These are phyloP conservation scores for Diaporthe sp. DNA, from an alignment of 2,329 filamentous ascomycete species.

Conservation along the genomic window DNA sequence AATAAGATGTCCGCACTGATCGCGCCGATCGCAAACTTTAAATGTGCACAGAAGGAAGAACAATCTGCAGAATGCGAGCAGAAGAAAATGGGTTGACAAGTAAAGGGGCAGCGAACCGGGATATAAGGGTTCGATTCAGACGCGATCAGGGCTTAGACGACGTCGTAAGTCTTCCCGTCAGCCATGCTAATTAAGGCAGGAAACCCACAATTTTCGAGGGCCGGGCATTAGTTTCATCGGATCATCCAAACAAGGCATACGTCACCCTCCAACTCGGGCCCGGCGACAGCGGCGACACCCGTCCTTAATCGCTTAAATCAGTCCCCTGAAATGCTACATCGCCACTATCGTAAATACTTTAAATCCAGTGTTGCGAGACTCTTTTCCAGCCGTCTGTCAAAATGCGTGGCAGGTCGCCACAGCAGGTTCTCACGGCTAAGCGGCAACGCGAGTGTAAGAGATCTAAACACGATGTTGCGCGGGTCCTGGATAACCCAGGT, in stretches of 20 bases:
- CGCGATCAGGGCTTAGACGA: slow-evolving; percentile 10
- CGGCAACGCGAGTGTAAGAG: background rate
- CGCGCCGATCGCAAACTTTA: background rate
- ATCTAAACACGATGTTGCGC: background rate
- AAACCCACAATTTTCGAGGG: background rate
- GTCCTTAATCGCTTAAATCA: background rate
- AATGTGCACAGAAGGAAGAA: background rate
- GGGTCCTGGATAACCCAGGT: background rate
- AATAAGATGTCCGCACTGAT: background rate
- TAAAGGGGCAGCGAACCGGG: slow-evolving; percentile 4
- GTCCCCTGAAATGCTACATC: background rate
- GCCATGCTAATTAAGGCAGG: slow-evolving; percentile 18
- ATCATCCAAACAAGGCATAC: slow-evolving; percentile 15
- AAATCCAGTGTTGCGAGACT: background rate
- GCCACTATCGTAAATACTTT: background rate
- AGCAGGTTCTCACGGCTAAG: background rate
- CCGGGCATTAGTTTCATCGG: slow-evolving; percentile 5
- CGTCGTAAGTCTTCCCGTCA: slow-evolving; percentile 1
- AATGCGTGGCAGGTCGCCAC: background rate
- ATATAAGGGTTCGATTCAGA: slow-evolving; percentile 12
- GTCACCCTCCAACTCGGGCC: slow-evolving; percentile 19
- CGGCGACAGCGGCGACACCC: background rate
- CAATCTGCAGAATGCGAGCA: background rate
- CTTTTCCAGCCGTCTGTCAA: background rate
- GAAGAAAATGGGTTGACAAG: background rate